phyloP scores from a whole-genome alignment of 352 stramenopile species.

The Plasmopara halstedii region DNA sequence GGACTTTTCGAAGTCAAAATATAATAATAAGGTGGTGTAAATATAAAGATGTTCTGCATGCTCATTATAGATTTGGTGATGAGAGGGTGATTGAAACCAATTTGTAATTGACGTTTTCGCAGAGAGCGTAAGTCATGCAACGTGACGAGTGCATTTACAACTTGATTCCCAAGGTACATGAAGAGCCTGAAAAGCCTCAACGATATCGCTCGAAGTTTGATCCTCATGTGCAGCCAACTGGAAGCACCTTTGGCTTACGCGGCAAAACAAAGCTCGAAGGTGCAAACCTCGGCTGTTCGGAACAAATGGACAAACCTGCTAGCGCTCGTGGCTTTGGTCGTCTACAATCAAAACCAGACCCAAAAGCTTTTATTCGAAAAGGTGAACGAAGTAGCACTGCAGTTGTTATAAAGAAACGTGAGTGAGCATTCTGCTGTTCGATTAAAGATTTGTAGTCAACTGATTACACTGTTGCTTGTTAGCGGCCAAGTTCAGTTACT shows the following conservation, averaged over 20 bases:
- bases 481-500: constrained; percentile 70
- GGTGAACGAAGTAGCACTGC: constrained; percentile 43
- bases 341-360: constrained; percentile 50
- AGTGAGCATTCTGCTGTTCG: constrained; percentile 4
- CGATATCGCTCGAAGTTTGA: constrained; percentile 88
- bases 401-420: constrained; percentile 39
- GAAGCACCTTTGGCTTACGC: constrained; percentile 81
- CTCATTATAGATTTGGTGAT: neutral
- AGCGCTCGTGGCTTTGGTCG: constrained; percentile 63
- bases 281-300: constrained; percentile 49
- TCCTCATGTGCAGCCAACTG: constrained; percentile 69
- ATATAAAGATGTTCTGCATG: neutral
- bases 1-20: too few species aligned
- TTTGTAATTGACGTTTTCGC: too few species aligned
- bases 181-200: constrained; percentile 62
- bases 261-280: constrained; percentile 65
- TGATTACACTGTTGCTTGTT: constrained; percentile 3
- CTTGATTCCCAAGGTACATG: constrained; percentile 73
- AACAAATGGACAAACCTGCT: constrained; percentile 31
- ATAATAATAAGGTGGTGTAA: too few species aligned
- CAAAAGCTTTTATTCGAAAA: constrained; percentile 67
- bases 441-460: neutral
- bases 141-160: constrained; percentile 90
- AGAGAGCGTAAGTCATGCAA: too few species aligned
- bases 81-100: constrained; percentile 9